Percentiles rank a stretch among this genome's conserved stretches.
Evolutionary conservation across 2,329 filamentous ascomycete species (phyloP).

Genomic region (Stemphylium beticola): DNA sequence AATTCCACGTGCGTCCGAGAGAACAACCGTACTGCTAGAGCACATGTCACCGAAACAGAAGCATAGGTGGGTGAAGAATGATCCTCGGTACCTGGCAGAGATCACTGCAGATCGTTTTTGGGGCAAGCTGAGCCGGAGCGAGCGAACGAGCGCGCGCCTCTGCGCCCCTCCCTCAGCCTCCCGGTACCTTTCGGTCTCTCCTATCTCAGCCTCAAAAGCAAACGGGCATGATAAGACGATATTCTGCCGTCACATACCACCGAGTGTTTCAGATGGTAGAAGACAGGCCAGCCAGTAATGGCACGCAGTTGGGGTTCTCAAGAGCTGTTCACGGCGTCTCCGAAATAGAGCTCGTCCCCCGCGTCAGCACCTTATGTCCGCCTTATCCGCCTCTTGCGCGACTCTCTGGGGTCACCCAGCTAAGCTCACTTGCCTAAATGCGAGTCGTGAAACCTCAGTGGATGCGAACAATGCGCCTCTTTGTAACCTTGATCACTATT

Average conservation of each 20-base stretch:
- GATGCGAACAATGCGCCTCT: background rate
- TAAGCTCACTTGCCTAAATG: too few relatives aligned
- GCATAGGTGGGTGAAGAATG: background rate
- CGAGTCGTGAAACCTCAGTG: background rate
- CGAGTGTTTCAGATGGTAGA: background rate
- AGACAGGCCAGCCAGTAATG: background rate
- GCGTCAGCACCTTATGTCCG: background rate
- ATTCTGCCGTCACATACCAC: background rate
- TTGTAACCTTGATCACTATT: background rate
- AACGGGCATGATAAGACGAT: too few relatives aligned
- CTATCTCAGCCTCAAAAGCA: background rate
- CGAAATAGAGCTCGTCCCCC: background rate
- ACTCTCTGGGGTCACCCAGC: too few relatives aligned
- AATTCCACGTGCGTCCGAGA: background rate
- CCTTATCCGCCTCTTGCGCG: constrained; percentile 3
- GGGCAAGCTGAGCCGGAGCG: constrained; percentile 10
- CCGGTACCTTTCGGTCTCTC: background rate
- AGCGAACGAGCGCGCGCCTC: background rate
- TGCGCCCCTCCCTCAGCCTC: background rate
- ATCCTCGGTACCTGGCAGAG: constrained; percentile 26
- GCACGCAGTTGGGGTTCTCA: background rate
- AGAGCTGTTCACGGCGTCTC: background rate
- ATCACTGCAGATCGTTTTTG: constrained; percentile 23
- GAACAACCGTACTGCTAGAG: background rate
- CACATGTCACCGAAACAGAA: background rate